Percentiles rank a stretch among this genome's conserved stretches.
phyloP scores from a whole-genome alignment of 2,329 filamentous ascomycete species.

The Pseudocercospora fuligena region DNA sequence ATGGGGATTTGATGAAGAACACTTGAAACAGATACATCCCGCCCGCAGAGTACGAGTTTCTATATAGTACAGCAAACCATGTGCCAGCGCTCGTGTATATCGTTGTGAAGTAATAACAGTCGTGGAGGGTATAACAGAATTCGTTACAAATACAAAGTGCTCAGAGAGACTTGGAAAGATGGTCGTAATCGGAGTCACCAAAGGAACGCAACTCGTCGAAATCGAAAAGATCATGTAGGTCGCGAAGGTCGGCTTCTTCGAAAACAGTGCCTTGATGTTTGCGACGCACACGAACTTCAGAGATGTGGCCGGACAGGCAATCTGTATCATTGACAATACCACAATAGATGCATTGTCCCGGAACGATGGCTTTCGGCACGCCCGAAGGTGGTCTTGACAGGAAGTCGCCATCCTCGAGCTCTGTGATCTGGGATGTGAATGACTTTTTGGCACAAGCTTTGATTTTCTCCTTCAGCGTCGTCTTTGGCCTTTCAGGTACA shows the following conservation, averaged over 20 bases:
- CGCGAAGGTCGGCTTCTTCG: neutral
- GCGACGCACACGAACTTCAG: slow-evolving; percentile 1
- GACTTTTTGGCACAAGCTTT: slow-evolving; percentile 3
- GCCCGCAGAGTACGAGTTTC: neutral
- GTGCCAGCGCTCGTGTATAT: neutral
- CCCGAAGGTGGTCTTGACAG: neutral
- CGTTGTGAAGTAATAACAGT: neutral
- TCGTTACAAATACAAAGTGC: neutral
- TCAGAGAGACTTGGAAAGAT: neutral
- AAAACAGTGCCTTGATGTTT: slow-evolving; percentile 3
- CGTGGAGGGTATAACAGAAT: neutral
- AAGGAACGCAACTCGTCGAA: neutral
- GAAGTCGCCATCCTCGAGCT: neutral
- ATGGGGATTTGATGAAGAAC: neutral
- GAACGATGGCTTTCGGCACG: neutral
- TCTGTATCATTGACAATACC: neutral
- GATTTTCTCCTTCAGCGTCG: neutral
- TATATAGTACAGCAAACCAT: neutral
- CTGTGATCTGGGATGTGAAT: neutral
- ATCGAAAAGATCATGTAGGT: slow-evolving; percentile 1
- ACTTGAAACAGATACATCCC: neutral
- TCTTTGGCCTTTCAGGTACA: neutral
- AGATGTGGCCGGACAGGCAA: neutral
- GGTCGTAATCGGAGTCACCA: neutral
- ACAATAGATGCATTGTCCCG: neutral